Evolutionary conservation across 1,139 yeast species (phyloP), one percentile per base, ranked within the genome.

Genomic region (Suhomyces choctaworum): DNA sequence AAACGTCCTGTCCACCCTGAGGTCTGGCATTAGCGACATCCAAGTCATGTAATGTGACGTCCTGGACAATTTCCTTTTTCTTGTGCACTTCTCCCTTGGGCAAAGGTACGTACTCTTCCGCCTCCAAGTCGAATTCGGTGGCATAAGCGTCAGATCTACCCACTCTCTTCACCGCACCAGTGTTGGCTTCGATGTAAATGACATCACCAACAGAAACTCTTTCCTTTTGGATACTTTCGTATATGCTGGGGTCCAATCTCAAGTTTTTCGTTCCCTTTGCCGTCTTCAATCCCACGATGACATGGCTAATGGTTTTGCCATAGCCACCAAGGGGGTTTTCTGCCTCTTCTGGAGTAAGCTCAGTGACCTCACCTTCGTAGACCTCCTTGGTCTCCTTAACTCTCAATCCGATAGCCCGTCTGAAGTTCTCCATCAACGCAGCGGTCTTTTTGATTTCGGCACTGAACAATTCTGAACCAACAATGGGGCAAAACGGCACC

Each of bases 71-170:
- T 63, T 92, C 98, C 64, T 92, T 92, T 76, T 90, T 92, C 65
- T 94, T 94, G 68, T 94, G 98, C 24, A 92, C 97, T 60, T 92
- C 99, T 31, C 98, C 98, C 66, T 92, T 92, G 42, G 99, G 98
- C 50, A 92, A 73, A 30, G 98, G 98, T 22, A 94, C 99, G 60
- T 92, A 92, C 62, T 92, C 98, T 66, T 92, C 98, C 19, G 97
- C 97, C 66, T 94, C 98, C 50, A 92, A 73, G 62, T 92, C 99
- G 52, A 90, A 92, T 64, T 92, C 99, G 1, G 98, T 92, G 25
- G 98, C 97, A 58, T 88, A 92, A 0, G 97, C 97, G 61, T 94
- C 98, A 4, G 96, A 86, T 60, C 99, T 78, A 37, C 99, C 99
- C 25, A 94, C 98, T 52, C 98, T 73, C 62, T 92, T 94, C 34